Conservation (phyloP, 345 rosid species). For the Aethionema arabicum region DNA sequence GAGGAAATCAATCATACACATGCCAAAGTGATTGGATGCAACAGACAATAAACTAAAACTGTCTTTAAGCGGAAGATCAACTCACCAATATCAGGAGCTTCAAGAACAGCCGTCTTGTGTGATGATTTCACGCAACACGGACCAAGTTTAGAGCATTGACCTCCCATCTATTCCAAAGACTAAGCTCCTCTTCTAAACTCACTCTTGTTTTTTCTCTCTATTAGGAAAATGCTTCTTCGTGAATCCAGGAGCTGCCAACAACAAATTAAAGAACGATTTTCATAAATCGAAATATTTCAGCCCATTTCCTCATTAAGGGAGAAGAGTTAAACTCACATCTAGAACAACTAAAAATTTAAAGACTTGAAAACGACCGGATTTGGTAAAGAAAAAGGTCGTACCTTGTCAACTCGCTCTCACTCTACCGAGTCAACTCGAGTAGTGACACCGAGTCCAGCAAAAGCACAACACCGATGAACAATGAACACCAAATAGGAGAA, state of each 20-base stretch:
- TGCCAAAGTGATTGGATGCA: slow-evolving; percentile 18
- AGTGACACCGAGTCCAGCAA: slow-evolving; percentile 7
- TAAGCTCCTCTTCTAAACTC: slow-evolving; percentile 2
- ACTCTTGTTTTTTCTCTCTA: slow-evolving; percentile 1
- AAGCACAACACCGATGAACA: neutral
- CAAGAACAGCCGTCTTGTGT: slow-evolving; percentile 63
- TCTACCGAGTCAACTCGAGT: slow-evolving; percentile 33
- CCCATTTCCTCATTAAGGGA: neutral
- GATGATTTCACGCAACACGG: slow-evolving; percentile 61
- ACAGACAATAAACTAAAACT: neutral
- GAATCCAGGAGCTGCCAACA: slow-evolving; percentile 24
- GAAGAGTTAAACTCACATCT: slow-evolving; percentile 8
- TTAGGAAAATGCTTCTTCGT: slow-evolving; percentile 8
- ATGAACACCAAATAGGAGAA: neutral
- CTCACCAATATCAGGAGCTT: slow-evolving; percentile 69
- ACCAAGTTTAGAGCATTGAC: slow-evolving; percentile 54
- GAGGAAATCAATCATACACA: slow-evolving; percentile 11
- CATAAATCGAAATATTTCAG: slow-evolving; percentile 17
- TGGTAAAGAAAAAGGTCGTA: slow-evolving; percentile 28
- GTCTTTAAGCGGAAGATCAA: neutral
- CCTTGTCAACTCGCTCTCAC: slow-evolving; percentile 30
- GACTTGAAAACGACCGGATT: slow-evolving; percentile 5
- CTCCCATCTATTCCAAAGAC: slow-evolving; percentile 47
- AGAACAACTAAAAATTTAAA: neutral
- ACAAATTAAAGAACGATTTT: slow-evolving; percentile 9